Base-by-base conservation (phyloP, 257 asterid species). In the Lycium ferocissimum region DNA sequence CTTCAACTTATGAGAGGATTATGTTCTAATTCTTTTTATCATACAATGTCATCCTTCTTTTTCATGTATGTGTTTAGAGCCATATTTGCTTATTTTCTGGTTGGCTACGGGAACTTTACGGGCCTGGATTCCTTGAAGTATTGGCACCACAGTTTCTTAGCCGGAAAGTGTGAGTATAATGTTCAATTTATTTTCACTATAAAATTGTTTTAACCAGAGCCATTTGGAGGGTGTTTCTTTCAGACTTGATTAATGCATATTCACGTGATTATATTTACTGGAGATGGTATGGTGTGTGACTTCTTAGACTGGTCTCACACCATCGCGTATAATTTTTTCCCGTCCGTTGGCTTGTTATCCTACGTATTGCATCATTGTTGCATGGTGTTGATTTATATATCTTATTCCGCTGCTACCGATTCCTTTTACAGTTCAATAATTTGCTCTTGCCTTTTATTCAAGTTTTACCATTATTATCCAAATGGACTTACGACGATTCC, bases 41-140 rank as follows among this genome's bases (percentile, higher is more conserved):
- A 13, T 65, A 53, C 65, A 72, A 65, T 72, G 54, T 72, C 17
- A 26, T 7, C 14, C 26, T 58, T 13, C 54, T 17, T 83, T 45
- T 22, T 82, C 62, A 38, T 49, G 18, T 76, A 82, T 92, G 89
- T 83, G 82, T 66, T 49, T 91, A 95, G 99, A 90, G 63, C 82
- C 94, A 92, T 72, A 79, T 94, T 81, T 91, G 98, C 95, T 92
- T 97, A 72, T 97, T 95, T 89, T 95, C 98, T 90, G 98, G 99
- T 80, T 93, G 94, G 97, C 91, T 95, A 90, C 87, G 87, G 33
- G 99, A 95, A 85, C 90, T 93, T 85, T 91, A 92, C 81, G 99
- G 98, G 82, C 99, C 99, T 62, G 93, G 97, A 78, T 92, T 97
- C 87, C 91, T 97, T 79, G 97, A 93, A 86, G 87, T 88, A 78